A percentile compares a stretch with the other conserved stretches of the same genome.
Evolutionary conservation across 106 monocot species (phyloP).

Genomic region (Xerophyta viscosa): DNA sequence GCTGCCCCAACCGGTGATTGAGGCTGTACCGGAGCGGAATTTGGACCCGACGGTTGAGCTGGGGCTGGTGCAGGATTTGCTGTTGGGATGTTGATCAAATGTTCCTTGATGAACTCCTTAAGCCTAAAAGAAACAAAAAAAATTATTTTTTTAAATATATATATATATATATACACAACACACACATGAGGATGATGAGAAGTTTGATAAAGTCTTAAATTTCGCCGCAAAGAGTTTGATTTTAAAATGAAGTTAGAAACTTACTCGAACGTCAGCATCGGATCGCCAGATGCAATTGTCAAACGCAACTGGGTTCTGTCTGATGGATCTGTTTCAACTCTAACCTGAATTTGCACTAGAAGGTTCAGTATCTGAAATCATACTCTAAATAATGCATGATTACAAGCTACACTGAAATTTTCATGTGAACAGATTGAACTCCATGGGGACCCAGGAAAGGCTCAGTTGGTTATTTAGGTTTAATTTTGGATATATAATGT

Average conservation of each 20-base stretch:
- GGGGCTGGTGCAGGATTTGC: slow-evolving; percentile 14
- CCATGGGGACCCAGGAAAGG: too few relatives aligned
- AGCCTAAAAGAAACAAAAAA: slow-evolving; percentile 39
- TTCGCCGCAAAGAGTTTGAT: too few relatives aligned
- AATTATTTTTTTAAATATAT: too few relatives aligned
- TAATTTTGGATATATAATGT: too few relatives aligned
- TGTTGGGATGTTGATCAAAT: slow-evolving; percentile 64
- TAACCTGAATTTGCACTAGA: slow-evolving; percentile 36
- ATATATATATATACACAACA: too few relatives aligned
- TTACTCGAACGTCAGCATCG: slow-evolving; percentile 85
- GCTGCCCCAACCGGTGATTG: slow-evolving; percentile 29
- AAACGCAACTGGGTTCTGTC: slow-evolving; percentile 94
- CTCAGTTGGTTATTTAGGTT: too few relatives aligned
- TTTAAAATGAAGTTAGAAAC: slow-evolving; percentile 7
- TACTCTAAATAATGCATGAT: too few relatives aligned
- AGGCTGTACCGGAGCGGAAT: slow-evolving; percentile 32
- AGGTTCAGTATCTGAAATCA: not conserved
- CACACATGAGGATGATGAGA: not conserved
- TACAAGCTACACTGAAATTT: too few relatives aligned
- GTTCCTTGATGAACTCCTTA: slow-evolving; percentile 92
- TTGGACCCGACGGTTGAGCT: slow-evolving; percentile 18
- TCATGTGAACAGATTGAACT: too few relatives aligned
- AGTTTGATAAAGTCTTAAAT: not conserved
- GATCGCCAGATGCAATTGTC: slow-evolving; percentile 80
- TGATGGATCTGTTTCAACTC: slow-evolving; percentile 93